These are phyloP conservation scores for Aspergillus sergii DNA, from an alignment of 2,329 filamentous ascomycete species.

Conservation along the genomic window DNA sequence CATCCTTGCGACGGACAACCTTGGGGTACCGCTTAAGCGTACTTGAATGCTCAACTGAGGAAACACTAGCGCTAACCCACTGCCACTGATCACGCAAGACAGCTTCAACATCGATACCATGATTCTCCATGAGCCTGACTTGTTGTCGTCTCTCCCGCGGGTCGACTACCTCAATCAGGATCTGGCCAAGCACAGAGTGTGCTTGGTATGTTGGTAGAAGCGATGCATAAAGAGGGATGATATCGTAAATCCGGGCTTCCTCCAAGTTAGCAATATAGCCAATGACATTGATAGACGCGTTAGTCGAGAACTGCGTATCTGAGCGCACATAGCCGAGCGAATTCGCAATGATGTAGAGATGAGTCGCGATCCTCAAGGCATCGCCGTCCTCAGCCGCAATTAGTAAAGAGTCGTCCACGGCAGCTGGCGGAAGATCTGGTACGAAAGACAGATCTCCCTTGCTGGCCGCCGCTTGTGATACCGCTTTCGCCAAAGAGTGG, in stretches of 20 bases:
- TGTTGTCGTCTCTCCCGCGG: conserved; percentile 66
- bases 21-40: conserved; percentile 35
- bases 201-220: conserved; percentile 67
- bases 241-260: conserved; percentile 69
- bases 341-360: conserved; percentile 68
- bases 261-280: conserved; percentile 81
- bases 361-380: conserved; percentile 68
- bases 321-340: conserved; percentile 55
- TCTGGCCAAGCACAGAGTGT: conserved; percentile 72
- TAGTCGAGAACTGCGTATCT: conserved; percentile 64
- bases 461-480: conserved; percentile 37
- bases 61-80: conserved; percentile 42
- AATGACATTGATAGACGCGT: conserved; percentile 63
- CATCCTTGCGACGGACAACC: conserved; percentile 55
- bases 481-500: conserved; percentile 42
- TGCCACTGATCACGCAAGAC: conserved; percentile 72
- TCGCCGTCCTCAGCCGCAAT: conserved; percentile 54
- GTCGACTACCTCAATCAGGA: conserved; percentile 73
- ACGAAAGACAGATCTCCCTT: conserved; percentile 35
- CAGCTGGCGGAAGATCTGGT: conserved; percentile 50
- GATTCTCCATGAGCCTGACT: conserved; percentile 73
- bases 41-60: conserved; percentile 35
- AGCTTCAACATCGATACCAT: conserved; percentile 70
- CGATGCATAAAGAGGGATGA: conserved; percentile 87
- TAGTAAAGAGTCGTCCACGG: conserved; percentile 52